Evolutionary conservation across 2,329 filamentous ascomycete genomes (phyloP), one percentile per base, ranked within the genome.

Genomic region (Talaromyces sp.): DNA sequence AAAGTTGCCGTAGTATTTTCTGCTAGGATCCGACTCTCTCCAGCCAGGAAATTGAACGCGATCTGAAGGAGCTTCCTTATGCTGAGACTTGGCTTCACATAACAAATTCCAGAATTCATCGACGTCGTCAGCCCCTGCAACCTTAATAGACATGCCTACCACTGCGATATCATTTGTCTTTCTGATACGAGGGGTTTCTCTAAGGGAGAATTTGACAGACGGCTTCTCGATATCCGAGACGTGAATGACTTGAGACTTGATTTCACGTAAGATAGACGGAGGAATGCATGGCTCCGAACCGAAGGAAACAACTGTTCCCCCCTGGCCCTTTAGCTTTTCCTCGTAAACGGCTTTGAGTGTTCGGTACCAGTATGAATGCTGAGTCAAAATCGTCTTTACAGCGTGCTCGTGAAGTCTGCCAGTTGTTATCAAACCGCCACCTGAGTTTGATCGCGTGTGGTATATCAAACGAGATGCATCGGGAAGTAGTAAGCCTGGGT

Each of bases 231-330:
- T 14, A 27, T 57, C 54, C 6, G 58, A 56, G 26, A 51, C 46
- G 26, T 60, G 54, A 32, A 60, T 52, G 6, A 60, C 58, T 12
- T 55, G 53, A 9, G 61, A 26, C n/a, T 66, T 66, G 7, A 71
- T 59, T 26, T 64, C 65, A 8, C 68, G 67, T 48, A 69, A 56
- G 26, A 72, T 31, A 26, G 72, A 65, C 3, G 72, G 70, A 27
- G 76, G 75, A 3, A 78, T 58, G 57, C 67, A 69, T 24, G 72
- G 68, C 51, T 78, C 75, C 1, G 67, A 65, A 1, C 77, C 77
- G 63, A 79, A 77, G 8, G 66, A 66, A 24, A 76, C 59, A 27
- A 75, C 51, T 1, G 35, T 55, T 11, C 62, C 41, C 9, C 66
- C 53, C 0, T 63, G 59, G 7, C 46, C 21, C 5, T 62, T 51